A percentile compares a stretch with the other conserved stretches of the same genome.
Conservation (phyloP, 2,329 filamentous ascomycete species). For the Fusarium miscanthi region DNA sequence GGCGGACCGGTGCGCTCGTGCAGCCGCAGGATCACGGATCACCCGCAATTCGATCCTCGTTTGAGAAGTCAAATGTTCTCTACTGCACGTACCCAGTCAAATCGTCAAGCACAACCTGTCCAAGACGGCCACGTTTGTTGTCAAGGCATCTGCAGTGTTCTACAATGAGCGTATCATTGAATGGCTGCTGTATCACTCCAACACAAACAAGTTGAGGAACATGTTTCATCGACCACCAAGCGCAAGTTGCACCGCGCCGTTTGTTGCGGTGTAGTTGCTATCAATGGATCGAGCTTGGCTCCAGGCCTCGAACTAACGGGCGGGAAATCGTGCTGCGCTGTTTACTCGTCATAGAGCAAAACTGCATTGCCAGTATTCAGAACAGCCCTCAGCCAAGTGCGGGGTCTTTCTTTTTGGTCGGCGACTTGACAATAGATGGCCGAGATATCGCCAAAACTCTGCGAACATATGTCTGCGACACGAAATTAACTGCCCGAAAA, state of each 20-base stretch:
- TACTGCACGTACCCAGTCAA: conserved; percentile 16
- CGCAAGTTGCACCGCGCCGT: neutral
- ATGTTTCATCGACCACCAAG: neutral
- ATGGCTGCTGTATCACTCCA: conserved; percentile 4
- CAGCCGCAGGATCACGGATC: conserved; percentile 48
- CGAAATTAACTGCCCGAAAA: conserved; percentile 46
- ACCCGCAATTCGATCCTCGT: conserved; percentile 47
- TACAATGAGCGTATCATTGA: conserved; percentile 12
- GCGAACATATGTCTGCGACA: conserved; percentile 23
- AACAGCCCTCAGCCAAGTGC: conserved; percentile 1
- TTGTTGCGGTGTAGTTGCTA: neutral
- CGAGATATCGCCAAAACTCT: conserved; percentile 35
- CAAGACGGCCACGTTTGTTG: conserved; percentile 45
- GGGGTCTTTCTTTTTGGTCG: conserved; percentile 22
- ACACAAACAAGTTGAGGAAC: neutral
- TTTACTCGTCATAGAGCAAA: conserved; percentile 1
- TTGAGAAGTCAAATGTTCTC: conserved; percentile 24
- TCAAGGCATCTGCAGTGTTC: conserved; percentile 17
- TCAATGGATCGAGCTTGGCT: neutral
- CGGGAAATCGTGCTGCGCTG: neutral
- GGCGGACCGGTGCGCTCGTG: conserved; percentile 52
- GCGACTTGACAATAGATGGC: neutral
- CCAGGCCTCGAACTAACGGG: neutral
- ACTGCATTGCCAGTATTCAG: neutral
- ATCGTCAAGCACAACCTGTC: conserved; percentile 40